Conservation (phyloP, 1,139 yeast species). For the Saccharomyces pastorianus region DNA sequence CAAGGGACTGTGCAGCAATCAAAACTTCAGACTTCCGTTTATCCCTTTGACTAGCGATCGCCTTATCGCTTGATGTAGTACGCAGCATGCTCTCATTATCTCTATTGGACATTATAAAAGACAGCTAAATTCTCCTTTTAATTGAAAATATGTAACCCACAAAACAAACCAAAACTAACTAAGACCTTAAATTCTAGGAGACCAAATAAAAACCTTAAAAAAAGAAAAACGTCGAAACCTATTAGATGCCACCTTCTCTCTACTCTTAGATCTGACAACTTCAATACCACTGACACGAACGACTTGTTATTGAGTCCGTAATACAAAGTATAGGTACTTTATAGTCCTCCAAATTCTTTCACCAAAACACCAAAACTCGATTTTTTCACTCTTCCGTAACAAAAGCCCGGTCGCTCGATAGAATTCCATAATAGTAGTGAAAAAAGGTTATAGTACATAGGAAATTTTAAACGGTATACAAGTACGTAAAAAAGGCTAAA, state of each 20-base stretch:
- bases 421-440: not conserved
- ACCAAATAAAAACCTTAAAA: not conserved
- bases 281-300: not conserved
- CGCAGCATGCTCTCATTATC: not conserved
- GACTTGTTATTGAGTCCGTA: not conserved
- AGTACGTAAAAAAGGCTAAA: not conserved
- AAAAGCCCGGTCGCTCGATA: not conserved
- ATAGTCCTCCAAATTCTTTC: not conserved
- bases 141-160: not conserved
- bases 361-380: not conserved
- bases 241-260: not conserved
- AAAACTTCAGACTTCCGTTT: slow-evolving; percentile 28
- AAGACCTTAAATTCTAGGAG: not conserved
- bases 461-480: not conserved
- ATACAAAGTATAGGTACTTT: not conserved
- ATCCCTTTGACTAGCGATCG: slow-evolving; percentile 7
- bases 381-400: not conserved
- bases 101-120: not conserved
- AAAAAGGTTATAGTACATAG: not conserved
- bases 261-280: not conserved
- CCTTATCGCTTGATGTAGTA: not conserved
- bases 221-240: not conserved
- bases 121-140: not conserved
- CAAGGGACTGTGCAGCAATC: slow-evolving; percentile 29
- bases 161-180: not conserved